Evolutionary conservation across 176 grass and related monocot genomes (phyloP).

Genomic region (Miscanthus lutarioriparius): DNA sequence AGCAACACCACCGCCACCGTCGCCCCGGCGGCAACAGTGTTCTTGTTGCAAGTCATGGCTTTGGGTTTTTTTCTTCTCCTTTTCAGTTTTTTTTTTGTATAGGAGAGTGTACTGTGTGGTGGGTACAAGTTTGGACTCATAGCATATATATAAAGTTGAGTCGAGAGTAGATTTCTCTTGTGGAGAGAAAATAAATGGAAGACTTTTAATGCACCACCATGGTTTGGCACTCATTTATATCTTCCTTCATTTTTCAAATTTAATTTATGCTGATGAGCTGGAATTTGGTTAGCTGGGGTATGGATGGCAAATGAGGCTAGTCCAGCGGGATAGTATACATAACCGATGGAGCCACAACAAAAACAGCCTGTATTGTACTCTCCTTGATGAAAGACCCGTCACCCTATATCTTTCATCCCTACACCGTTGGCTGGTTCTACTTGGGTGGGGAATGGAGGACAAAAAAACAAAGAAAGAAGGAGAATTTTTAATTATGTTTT

Average conservation of each 20-base stretch:
- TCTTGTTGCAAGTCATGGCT: neutral
- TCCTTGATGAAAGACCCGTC: neutral
- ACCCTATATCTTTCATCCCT: no score
- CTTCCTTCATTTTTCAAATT: neutral
- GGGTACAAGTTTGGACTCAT: neutral
- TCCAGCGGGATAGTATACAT: no score
- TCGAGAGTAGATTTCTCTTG: neutral
- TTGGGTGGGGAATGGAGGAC: neutral
- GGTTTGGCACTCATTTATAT: neutral
- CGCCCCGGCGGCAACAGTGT: accelerated
- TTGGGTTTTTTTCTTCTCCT: neutral
- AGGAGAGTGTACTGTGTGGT: neutral
- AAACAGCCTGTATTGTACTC: neutral
- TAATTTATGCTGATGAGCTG: neutral
- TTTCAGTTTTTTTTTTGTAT: neutral
- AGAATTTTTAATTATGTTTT: no score
- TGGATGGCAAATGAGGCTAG: no score
- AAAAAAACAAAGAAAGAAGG: no score
- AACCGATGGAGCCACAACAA: neutral
- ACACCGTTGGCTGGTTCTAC: neutral
- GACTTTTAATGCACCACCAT: neutral
- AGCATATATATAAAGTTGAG: neutral
- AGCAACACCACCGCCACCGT: neutral
- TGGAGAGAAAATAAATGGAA: neutral
- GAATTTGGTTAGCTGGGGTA: neutral